Evolutionary conservation across 1,139 yeast genomes (phyloP), one percentile per base, ranked within the genome.

Genomic region (Yamadazyma diddensiae): DNA sequence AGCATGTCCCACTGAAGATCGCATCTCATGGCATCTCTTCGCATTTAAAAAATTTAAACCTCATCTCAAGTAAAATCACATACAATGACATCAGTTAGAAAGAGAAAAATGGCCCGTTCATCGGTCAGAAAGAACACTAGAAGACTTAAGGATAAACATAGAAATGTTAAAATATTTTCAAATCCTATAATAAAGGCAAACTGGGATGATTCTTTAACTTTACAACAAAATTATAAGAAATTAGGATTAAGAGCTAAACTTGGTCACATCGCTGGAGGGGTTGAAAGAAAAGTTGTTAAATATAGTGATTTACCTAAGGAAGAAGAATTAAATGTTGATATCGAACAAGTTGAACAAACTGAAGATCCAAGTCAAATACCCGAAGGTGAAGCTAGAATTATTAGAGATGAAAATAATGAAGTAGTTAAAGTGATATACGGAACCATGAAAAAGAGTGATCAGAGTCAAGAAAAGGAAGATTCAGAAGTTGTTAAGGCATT

Each of bases 121-220:
- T 73, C 85, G 34, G 75, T 80, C 41, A 63, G 66, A 47, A 85
- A 82, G 58, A 76, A 73, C 49, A 77, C 88, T 27, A 73, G 94
- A 55, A 70, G 81, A 49, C 59, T 60, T 29, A 84, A 83, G 54
- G 90, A 83, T 50, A 79, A 73, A 48, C 80, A 80, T 50, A 73
- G 82, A 50, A 69, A 78, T 45, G 62, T 79, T 38, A 78, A 77
- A 42, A 76, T 84, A 20, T 70, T 71, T 34, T 68, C 84, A 1
- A 85, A 87, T 54, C 87, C 95, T 3, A 75, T 92, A 45, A 84
- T 92, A 44, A 94, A 87, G 6, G 85, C 79, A 21, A 76, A 88
- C 57, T 92, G 98, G 98, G 96, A 92, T 60, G 73, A 79, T 41
- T 73, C 76, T 15, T 69, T 82, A 42, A 90, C 98, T 0, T 63